phyloP scores from a whole-genome alignment of 306 rosid genomes.

The Cucurbita pepo region DNA sequence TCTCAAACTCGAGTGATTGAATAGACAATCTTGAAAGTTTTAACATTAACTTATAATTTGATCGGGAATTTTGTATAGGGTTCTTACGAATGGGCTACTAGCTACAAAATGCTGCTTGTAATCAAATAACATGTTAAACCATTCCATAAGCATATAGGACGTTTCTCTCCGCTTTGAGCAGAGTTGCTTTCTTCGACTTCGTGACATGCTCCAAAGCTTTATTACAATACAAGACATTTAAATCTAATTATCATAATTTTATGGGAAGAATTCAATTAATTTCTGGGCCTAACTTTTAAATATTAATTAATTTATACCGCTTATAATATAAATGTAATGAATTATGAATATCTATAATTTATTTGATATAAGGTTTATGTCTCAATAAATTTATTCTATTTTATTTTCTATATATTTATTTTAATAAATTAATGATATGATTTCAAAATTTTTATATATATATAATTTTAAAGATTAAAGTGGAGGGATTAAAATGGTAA shows the following conservation, averaged over 20 bases:
- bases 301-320: neutral
- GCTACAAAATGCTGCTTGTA: too few relatives aligned
- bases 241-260: neutral
- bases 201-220: constrained; percentile 75
- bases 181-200: constrained; percentile 68
- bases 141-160: constrained; percentile 36
- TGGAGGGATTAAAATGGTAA: too few relatives aligned
- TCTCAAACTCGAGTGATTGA: neutral
- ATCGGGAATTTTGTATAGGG: neutral
- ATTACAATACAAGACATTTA: constrained; percentile 5
- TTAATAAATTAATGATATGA: too few relatives aligned
- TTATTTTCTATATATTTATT: too few relatives aligned
- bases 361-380: too few relatives aligned
- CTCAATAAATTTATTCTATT: too few relatives aligned
- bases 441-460: too few relatives aligned
- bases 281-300: neutral
- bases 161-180: constrained; percentile 81
- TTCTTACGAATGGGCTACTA: neutral
- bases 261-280: neutral
- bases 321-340: too few relatives aligned
- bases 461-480: too few relatives aligned
- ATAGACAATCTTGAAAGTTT: neutral
- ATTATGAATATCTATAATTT: neutral
- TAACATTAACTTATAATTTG: neutral
- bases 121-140: neutral